Percentiles rank a stretch among this genome's conserved stretches.
Conservation (phyloP, 2,329 filamentous ascomycete genomes). For the Nothophoma quercina region DNA sequence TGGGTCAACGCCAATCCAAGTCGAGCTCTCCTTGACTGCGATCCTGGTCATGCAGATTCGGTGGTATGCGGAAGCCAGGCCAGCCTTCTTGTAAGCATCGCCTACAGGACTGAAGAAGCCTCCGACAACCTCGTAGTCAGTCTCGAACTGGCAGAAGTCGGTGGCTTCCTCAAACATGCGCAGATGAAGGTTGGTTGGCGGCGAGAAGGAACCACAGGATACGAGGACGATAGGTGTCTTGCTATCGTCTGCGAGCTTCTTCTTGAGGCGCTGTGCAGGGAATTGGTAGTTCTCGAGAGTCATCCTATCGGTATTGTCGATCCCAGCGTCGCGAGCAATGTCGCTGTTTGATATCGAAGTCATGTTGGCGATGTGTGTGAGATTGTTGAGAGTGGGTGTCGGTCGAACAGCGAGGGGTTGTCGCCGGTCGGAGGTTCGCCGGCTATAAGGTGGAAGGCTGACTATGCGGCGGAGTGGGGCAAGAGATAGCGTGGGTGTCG, state of each 20-base stretch:
- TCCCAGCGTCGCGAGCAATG: constrained; percentile 30
- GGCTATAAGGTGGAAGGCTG: constrained; percentile 15
- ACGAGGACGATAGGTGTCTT: constrained; percentile 72
- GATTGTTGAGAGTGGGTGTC: neutral
- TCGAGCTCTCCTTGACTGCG: constrained; percentile 72
- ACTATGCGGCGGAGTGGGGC: constrained; percentile 8
- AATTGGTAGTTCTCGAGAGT: constrained; percentile 64
- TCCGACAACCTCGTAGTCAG: constrained; percentile 82
- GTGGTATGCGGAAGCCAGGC: constrained; percentile 75
- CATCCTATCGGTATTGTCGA: constrained; percentile 39
- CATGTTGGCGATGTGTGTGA: constrained; percentile 29
- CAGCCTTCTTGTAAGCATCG: constrained; percentile 80
- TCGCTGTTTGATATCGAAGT: constrained; percentile 29
- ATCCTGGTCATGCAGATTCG: constrained; percentile 87
- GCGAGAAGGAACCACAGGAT: constrained; percentile 75
- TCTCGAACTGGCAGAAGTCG: constrained; percentile 75
- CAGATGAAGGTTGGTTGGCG: constrained; percentile 77
- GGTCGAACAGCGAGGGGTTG: constrained; percentile 18
- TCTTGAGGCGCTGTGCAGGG: constrained; percentile 66
- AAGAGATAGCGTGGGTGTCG: neutral
- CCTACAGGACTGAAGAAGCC: constrained; percentile 84
- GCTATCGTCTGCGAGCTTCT: constrained; percentile 61
- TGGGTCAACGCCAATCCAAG: constrained; percentile 49
- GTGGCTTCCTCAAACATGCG: constrained; percentile 89
- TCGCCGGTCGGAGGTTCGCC: constrained; percentile 18